These are phyloP conservation scores for Alternaria postmessia DNA, from an alignment of 2,329 filamentous ascomycete genomes.

Conservation along the genomic window DNA sequence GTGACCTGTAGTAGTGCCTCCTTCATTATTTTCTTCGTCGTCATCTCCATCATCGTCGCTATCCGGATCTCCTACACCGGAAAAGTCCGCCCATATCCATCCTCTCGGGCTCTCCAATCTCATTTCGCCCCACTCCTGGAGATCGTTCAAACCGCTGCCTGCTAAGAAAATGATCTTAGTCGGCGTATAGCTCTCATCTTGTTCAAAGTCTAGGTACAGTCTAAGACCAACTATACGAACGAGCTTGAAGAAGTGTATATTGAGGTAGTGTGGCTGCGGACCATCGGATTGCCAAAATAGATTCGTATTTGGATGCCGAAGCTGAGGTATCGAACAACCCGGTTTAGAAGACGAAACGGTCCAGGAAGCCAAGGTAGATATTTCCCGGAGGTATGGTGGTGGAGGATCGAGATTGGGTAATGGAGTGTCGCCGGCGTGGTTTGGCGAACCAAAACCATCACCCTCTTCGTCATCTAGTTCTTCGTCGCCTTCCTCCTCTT, in stretches of 20 bases:
- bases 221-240: slow-evolving; percentile 80
- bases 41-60: slow-evolving; percentile 32
- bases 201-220: slow-evolving; percentile 88
- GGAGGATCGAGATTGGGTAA: slow-evolving; percentile 41
- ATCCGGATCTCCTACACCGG: slow-evolving; percentile 63
- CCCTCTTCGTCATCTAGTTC: slow-evolving; percentile 52
- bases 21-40: slow-evolving; percentile 22
- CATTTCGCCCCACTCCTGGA: slow-evolving; percentile 86
- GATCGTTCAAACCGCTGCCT: slow-evolving; percentile 88
- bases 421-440: slow-evolving; percentile 15
- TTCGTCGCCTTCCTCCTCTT: slow-evolving; percentile 53
- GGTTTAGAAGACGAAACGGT: slow-evolving; percentile 84
- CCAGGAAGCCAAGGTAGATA: slow-evolving; percentile 83
- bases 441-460: slow-evolving; percentile 27
- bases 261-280: slow-evolving; percentile 81
- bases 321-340: slow-evolving; percentile 78
- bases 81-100: slow-evolving; percentile 86
- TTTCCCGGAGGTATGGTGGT: slow-evolving; percentile 72
- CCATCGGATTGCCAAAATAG: slow-evolving; percentile 89
- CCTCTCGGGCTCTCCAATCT: slow-evolving; percentile 80
- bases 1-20: slow-evolving; percentile 22
- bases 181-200: slow-evolving; percentile 96
- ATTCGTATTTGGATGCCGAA: slow-evolving; percentile 75
- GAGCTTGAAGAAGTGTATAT: slow-evolving; percentile 84
- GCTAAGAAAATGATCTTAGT: slow-evolving; percentile 90